These are phyloP conservation scores for Boletus vinaceobasis DNA, from an alignment of 768 basidiomycete genomes.

Conservation along the genomic window DNA sequence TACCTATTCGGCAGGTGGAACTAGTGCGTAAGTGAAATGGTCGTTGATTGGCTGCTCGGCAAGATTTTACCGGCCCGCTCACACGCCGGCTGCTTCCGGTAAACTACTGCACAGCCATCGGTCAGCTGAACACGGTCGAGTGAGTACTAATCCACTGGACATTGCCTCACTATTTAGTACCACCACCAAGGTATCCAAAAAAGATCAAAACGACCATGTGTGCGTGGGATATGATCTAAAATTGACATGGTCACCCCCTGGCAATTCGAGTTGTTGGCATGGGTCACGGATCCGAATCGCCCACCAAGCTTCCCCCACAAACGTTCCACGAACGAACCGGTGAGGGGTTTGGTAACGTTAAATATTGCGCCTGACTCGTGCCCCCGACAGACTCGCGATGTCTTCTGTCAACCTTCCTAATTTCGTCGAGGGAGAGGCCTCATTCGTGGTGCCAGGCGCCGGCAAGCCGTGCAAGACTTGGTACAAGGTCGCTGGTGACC, in stretches of 20 bases:
- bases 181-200: background rate
- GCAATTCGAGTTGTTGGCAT: background rate
- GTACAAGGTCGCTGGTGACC: conserved; percentile 49
- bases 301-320: background rate
- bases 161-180: too few species aligned
- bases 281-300: background rate
- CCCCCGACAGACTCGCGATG: conserved; percentile 16
- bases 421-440: conserved; percentile 31
- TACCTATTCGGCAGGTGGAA: background rate
- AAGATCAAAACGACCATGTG: background rate
- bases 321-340: background rate
- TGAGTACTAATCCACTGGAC: too few species aligned
- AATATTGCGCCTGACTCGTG: background rate
- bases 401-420: conserved; percentile 23
- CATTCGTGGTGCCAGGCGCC: conserved; percentile 24
- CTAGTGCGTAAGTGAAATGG: too few species aligned
- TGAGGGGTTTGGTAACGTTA: background rate
- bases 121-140: too few species aligned
- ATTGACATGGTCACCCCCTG: background rate
- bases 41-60: background rate
- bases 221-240: background rate
- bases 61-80: too few species aligned
- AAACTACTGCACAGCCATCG: too few species aligned
- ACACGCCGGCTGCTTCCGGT: background rate
- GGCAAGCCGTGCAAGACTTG: conserved; percentile 42